Evolutionary conservation across 2,329 filamentous ascomycete genomes (phyloP), one percentile per base, ranked within the genome.

Genomic region (Elsinoe fawcettii): DNA sequence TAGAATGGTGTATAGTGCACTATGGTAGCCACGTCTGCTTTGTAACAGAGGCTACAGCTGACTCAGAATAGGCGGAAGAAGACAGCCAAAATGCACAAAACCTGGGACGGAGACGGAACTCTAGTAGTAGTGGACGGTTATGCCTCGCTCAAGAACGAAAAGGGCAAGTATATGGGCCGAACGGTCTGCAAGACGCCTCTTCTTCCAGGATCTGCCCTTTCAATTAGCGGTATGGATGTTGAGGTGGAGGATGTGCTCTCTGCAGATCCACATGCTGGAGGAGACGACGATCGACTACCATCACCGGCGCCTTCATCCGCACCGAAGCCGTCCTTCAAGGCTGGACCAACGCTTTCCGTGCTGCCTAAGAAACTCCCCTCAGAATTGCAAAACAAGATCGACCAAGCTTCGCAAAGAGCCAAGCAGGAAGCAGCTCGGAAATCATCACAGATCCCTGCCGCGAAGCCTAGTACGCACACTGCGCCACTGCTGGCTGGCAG

Each of bases 61-160:
- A 53, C 32, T 2, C n/a, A 1, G 12, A 20, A 2, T 27, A 53
- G 75, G 85, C 81, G 86, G 18, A 87, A 86, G 68, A 80, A 79
- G 54, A 87, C 84, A 0, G 79, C 74, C 5, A 88, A 87, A 69
- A 89, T 88, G 71, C 82, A 88, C 69, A 88, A 88, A 67, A 88
- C 84, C 4, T 89, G 86, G 85, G 85, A 88, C 64, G 85, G 85
- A 2, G 86, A 89, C 69, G 86, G 84, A 1, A 75, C 87, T 2
- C 73, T 88, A 7, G 74, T 76, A 3, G 74, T 85, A 2, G 70
- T 73, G 2, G 77, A 75, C 34, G 83, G 83, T 3, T 79, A 79
- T 65, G 83, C 80, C 3, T 76, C 74, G 55, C 73, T 88, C 14
- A 80, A 83, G 59, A 83, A 88, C 66, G 75, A 80, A 9, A 78